Evolutionary conservation across 768 basidiomycete species (phyloP).

Genomic region (Termitomyces titanicus): DNA sequence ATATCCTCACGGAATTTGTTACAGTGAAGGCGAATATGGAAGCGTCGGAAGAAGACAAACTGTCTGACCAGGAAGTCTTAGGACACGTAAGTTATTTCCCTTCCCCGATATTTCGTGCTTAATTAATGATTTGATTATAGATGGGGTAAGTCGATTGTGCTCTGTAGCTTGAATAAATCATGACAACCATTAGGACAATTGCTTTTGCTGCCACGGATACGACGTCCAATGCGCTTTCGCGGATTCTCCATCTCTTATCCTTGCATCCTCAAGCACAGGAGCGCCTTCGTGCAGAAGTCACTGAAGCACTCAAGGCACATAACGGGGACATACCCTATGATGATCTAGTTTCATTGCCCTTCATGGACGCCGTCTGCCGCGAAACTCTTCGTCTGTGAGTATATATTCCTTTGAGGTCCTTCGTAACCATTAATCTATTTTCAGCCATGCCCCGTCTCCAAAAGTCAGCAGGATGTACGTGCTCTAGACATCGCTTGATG

Average conservation of each 20-base stretch:
- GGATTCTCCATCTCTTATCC: constrained; percentile 26
- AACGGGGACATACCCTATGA: constrained; percentile 15
- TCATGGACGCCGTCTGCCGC: constrained; percentile 19
- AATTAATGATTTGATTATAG: not conserved
- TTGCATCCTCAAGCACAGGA: constrained; percentile 27
- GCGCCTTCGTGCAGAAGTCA: constrained; percentile 35
- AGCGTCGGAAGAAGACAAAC: constrained; percentile 23
- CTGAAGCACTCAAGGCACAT: constrained; percentile 14
- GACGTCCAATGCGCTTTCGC: constrained; percentile 27
- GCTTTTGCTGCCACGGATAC: constrained; percentile 32
- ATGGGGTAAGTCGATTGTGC: constrained; percentile 13
- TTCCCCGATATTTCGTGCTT: not conserved
- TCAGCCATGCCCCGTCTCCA: constrained; percentile 8
- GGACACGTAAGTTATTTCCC: constrained; percentile 20
- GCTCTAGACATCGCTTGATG: no score
- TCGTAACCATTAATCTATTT: not conserved
- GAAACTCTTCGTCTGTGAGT: constrained; percentile 18
- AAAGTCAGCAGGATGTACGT: no score
- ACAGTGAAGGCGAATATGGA: constrained; percentile 29
- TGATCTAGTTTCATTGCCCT: constrained; percentile 15
- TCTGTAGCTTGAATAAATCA: no score
- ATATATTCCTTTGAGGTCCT: not conserved
- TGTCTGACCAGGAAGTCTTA: constrained; percentile 27
- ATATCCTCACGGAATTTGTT: not conserved
- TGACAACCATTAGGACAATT: constrained; percentile 12